phyloP scores from a whole-genome alignment of 2,329 filamentous ascomycete genomes.

The Dactylellina drechsleri region DNA sequence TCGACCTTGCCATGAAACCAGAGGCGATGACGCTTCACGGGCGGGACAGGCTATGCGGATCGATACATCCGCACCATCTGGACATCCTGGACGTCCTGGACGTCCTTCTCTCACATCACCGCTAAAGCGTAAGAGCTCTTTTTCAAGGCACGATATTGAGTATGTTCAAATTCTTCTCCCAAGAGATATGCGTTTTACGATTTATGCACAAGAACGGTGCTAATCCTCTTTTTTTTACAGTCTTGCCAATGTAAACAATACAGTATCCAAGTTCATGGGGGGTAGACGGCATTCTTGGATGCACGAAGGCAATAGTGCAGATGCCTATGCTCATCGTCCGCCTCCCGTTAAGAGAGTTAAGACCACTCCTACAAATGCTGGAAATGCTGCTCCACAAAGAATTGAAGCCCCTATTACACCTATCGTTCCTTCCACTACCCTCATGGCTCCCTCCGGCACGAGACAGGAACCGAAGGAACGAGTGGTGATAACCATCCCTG shows the following conservation, averaged over 20 bases:
- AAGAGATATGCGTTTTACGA: neutral
- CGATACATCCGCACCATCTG: conserved; percentile 37
- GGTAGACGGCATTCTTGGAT: conserved; percentile 57
- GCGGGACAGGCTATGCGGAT: conserved; percentile 19
- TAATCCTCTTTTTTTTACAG: conserved; percentile 9
- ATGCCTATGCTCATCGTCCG: conserved; percentile 35
- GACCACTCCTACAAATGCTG: conserved; percentile 26
- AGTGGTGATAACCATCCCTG: conserved; percentile 47
- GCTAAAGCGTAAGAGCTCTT: conserved; percentile 40
- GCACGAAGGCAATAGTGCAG: conserved; percentile 41
- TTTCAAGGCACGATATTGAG: conserved; percentile 42
- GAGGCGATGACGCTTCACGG: conserved; percentile 13
- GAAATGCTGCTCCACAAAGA: neutral
- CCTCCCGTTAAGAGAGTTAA: conserved; percentile 51
- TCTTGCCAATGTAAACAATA: conserved; percentile 57
- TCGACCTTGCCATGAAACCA: conserved; percentile 9
- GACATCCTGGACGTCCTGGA: conserved; percentile 30
- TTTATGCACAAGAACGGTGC: neutral
- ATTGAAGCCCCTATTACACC: neutral
- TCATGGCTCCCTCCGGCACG: neutral
- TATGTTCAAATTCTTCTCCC: conserved; percentile 8
- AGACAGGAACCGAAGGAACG: conserved; percentile 15
- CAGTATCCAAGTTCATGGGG: conserved; percentile 56
- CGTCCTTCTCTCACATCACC: conserved; percentile 34
- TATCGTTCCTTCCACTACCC: neutral